phyloP scores from a whole-genome alignment of 495 filamentous ascomycete genomes.

The Eremomyces bilateralis region DNA sequence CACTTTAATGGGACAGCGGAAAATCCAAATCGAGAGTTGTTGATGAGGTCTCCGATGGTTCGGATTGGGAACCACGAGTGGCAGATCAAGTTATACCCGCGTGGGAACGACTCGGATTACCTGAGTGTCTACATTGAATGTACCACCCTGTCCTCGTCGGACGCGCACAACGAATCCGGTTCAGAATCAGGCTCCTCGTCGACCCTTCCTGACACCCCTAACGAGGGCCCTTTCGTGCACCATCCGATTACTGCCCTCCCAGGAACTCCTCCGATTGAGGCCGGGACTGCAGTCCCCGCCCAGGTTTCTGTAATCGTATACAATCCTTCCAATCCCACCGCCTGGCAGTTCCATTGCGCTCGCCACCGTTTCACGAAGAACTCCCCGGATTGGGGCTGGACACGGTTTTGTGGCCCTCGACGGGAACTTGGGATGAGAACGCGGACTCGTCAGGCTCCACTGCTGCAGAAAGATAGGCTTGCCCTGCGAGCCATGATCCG shows the following conservation, averaged over 20 bases:
- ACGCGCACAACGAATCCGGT: not conserved
- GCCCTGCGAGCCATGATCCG: constrained; percentile 43
- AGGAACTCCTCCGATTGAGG: constrained; percentile 10
- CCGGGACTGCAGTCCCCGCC: too few species aligned
- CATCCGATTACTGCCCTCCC: constrained; percentile 5
- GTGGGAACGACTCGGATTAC: constrained; percentile 39
- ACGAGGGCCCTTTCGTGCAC: constrained; percentile 16
- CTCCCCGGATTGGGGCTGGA: constrained; percentile 46
- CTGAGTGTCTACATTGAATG: constrained; percentile 44
- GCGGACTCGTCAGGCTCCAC: constrained; percentile 36
- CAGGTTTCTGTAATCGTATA: constrained; percentile 43
- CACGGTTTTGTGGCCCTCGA: constrained; percentile 39
- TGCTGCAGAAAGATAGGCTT: constrained; percentile 41
- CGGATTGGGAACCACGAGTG: constrained; percentile 41
- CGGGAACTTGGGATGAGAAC: constrained; percentile 35
- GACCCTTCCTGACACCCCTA: too few species aligned
- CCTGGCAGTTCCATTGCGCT: constrained; percentile 32
- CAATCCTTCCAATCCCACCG: constrained; percentile 43
- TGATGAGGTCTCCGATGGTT: constrained; percentile 38
- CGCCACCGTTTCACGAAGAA: constrained; percentile 36
- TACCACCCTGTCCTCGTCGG: constrained; percentile 21
- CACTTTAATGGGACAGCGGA: constrained; percentile 39
- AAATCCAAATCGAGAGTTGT: constrained; percentile 31
- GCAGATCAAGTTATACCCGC: constrained; percentile 49
- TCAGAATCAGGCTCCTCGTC: not conserved